Conservation (phyloP, 83 land plant species). For the Isoetes engelmannii region DNA sequence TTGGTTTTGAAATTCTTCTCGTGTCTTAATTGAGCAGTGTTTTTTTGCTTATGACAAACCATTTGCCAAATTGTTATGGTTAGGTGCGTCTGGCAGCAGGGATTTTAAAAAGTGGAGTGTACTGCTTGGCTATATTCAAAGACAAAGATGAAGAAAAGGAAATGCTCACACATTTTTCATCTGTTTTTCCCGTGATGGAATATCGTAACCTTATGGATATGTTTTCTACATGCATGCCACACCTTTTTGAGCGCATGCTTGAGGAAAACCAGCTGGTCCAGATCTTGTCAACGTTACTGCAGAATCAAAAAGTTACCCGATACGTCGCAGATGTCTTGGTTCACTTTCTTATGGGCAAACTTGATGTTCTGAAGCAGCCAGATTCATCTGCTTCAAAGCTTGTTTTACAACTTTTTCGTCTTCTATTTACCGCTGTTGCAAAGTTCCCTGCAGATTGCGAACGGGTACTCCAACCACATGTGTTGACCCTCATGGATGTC, state of each 20-base stretch:
- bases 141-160: conserved; percentile 97
- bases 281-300: conserved; percentile 76
- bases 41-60: too few species aligned
- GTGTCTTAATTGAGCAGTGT: too few species aligned
- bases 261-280: conserved; percentile 66
- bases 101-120: conserved; percentile 87
- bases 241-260: conserved; percentile 92
- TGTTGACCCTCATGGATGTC: conserved; percentile 77
- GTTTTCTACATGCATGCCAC: conserved; percentile 92
- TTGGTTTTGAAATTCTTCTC: too few species aligned
- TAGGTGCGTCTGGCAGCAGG: conserved; percentile 94
- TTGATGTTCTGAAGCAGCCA: conserved; percentile 84
- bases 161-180: conserved; percentile 71
- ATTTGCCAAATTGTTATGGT: too few species aligned
- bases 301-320: conserved; percentile 58
- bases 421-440: conserved; percentile 71
- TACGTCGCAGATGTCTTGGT: conserved; percentile 94
- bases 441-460: conserved; percentile 85
- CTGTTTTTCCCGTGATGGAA: conserved; percentile 87
- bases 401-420: conserved; percentile 86
- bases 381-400: conserved; percentile 87
- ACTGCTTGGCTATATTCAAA: conserved; percentile 81
- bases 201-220: conserved; percentile 97
- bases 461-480: conserved; percentile 87
- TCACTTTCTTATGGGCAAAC: conserved; percentile 78